Conservation (phyloP, 2,329 filamentous ascomycete genomes). For the Phoma sp. region DNA sequence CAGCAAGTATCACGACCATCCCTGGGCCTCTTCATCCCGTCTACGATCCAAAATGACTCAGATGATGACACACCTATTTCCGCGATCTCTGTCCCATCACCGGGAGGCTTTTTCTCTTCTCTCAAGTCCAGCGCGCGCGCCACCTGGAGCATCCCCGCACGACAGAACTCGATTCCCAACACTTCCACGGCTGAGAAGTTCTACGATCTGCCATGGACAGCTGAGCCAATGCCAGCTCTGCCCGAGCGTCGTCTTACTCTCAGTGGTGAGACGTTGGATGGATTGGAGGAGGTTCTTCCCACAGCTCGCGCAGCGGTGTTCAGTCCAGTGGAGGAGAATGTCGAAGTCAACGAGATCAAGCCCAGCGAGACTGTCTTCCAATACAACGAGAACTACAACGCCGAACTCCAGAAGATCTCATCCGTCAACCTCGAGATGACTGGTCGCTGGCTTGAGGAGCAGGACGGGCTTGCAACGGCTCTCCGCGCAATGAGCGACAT, state of each 20-base stretch:
- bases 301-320: conserved; percentile 41
- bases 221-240: conserved; percentile 22
- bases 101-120: conserved; percentile 88
- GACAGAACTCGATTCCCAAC: conserved; percentile 65
- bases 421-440: conserved; percentile 83
- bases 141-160: conserved; percentile 73
- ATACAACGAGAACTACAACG: conserved; percentile 76
- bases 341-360: conserved; percentile 61
- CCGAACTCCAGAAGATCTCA: conserved; percentile 73
- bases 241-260: conserved; percentile 34
- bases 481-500: conserved; percentile 61
- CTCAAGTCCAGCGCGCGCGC: conserved; percentile 76
- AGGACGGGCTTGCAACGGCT: conserved; percentile 76
- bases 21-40: conserved; percentile 44
- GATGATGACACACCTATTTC: conserved; percentile 68
- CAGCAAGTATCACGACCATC: conserved; percentile 62
- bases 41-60: conserved; percentile 43
- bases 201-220: conserved; percentile 79
- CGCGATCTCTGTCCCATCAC: conserved; percentile 85
- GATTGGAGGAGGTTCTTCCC: conserved; percentile 38
- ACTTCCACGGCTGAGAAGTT: conserved; percentile 93
- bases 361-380: conserved; percentile 70
- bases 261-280: conserved; percentile 44
- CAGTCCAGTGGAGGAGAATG: conserved; percentile 45
- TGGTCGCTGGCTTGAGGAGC: conserved; percentile 82